Conservation (phyloP, 106 monocot genomes). For the Acorus gramineus region DNA sequence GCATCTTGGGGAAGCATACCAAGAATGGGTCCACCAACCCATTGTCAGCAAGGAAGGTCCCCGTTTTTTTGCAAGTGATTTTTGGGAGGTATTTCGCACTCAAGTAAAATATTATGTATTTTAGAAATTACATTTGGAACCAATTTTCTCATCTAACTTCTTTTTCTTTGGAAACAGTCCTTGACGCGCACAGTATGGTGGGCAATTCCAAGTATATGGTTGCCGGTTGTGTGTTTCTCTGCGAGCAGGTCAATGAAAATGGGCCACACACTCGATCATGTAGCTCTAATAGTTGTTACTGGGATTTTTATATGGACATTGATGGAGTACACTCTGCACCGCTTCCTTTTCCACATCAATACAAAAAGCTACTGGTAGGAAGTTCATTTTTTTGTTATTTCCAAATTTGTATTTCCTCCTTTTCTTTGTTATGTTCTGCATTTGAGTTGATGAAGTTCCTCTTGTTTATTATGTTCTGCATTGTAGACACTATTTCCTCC, state of each 20-base stretch:
- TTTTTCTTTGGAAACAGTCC: conserved; percentile 28
- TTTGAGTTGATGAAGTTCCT: neutral
- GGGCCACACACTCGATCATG: conserved; percentile 36
- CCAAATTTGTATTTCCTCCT: neutral
- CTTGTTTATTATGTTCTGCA: neutral
- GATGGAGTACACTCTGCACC: conserved; percentile 67
- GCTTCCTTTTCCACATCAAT: conserved; percentile 80
- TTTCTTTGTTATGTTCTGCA: neutral
- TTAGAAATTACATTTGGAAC: too few relatives aligned
- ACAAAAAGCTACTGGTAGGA: conserved; percentile 69
- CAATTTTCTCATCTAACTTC: neutral
- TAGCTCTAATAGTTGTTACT: conserved; percentile 27
- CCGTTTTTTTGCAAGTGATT: conserved; percentile 50
- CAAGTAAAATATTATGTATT: too few relatives aligned
- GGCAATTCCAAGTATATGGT: conserved; percentile 71
- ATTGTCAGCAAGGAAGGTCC: conserved; percentile 85
- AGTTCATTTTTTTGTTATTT: conserved; percentile 1
- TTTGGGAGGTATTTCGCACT: conserved; percentile 46
- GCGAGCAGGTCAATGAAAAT: conserved; percentile 26
- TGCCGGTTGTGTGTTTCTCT: conserved; percentile 64
- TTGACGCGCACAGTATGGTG: conserved; percentile 77
- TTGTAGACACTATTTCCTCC: neutral
- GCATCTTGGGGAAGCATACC: conserved; percentile 64
- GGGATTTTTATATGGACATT: conserved; percentile 67
- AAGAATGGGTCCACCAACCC: conserved; percentile 81